Conservation (phyloP, 2,329 filamentous ascomycete species). For the Rutstroemia sp. region DNA sequence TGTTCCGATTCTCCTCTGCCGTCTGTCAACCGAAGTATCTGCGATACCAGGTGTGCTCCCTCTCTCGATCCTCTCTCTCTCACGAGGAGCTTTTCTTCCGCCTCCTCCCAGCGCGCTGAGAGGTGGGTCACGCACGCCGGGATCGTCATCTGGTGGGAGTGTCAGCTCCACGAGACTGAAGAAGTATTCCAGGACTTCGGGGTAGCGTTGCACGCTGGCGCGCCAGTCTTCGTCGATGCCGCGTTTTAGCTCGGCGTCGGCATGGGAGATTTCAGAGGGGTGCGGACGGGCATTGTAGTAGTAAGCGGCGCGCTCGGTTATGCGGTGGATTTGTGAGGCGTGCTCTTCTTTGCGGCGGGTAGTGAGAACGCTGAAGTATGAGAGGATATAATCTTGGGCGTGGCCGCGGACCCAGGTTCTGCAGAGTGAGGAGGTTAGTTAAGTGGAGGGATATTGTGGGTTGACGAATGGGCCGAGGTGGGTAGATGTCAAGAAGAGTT, state of each 20-base stretch:
- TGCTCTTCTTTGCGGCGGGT: constrained; percentile 54
- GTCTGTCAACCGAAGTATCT: constrained; percentile 10
- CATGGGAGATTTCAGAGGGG: constrained; percentile 54
- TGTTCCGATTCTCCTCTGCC: constrained; percentile 10
- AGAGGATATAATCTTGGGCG: constrained; percentile 60
- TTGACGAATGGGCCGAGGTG: not conserved
- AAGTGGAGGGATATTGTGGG: not conserved
- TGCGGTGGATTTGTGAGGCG: constrained; percentile 45
- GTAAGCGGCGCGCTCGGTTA: constrained; percentile 47
- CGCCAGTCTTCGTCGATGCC: constrained; percentile 77
- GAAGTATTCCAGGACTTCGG: constrained; percentile 76
- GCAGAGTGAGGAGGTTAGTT: constrained; percentile 5
- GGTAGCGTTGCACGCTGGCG: constrained; percentile 66
- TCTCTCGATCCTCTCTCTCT: constrained; percentile 16
- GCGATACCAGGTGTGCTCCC: constrained; percentile 12
- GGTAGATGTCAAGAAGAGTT: not conserved
- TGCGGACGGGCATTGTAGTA: constrained; percentile 52
- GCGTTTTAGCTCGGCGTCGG: constrained; percentile 59
- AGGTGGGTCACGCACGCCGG: constrained; percentile 51
- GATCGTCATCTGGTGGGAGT: constrained; percentile 55
- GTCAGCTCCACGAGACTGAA: constrained; percentile 62
- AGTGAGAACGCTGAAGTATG: constrained; percentile 55
- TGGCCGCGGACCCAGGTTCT: constrained; percentile 58
- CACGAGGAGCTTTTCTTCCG: constrained; percentile 19
- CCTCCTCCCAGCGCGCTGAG: constrained; percentile 35